phyloP scores from a whole-genome alignment of 2,329 filamentous ascomycete species.

The Penicillium sp. region DNA sequence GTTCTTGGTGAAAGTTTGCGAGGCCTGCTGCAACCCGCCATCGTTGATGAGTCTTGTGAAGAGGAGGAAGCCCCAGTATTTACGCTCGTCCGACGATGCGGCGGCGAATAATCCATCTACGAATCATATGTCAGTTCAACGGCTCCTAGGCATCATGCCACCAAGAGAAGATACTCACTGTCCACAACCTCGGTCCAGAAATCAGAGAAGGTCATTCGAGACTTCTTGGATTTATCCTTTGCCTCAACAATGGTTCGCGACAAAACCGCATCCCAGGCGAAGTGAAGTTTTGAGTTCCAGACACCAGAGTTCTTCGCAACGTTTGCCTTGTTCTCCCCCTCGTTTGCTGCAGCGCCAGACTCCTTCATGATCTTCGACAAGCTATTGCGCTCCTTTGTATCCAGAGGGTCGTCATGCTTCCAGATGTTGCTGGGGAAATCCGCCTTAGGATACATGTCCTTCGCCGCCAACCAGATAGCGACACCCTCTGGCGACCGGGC shows the following conservation, averaged over 20 bases:
- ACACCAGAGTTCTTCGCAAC: slow-evolving; percentile 55
- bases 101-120: slow-evolving; percentile 78
- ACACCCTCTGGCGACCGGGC: slow-evolving; percentile 82
- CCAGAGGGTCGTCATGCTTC: slow-evolving; percentile 68
- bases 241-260: slow-evolving; percentile 35
- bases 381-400: slow-evolving; percentile 61
- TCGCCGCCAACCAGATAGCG: slow-evolving; percentile 75
- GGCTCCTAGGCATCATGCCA: slow-evolving; percentile 14
- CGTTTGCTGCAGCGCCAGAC: slow-evolving; percentile 34
- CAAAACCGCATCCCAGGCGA: slow-evolving; percentile 83
- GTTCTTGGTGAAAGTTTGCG: slow-evolving; percentile 74
- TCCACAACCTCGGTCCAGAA: slow-evolving; percentile 89
- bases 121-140: slow-evolving; percentile 22
- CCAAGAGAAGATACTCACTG: slow-evolving; percentile 51
- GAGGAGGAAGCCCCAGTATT: slow-evolving; percentile 86
- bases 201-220: slow-evolving; percentile 56
- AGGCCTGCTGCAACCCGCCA: slow-evolving; percentile 49
- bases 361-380: slow-evolving; percentile 79
- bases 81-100: slow-evolving; percentile 78
- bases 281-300: slow-evolving; percentile 77
- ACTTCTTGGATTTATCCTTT: slow-evolving; percentile 35
- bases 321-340: slow-evolving; percentile 29
- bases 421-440: slow-evolving; percentile 68
- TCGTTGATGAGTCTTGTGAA: slow-evolving; percentile 69
- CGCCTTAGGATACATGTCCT: slow-evolving; percentile 60